These are phyloP conservation scores for Phytophthora agathidicida DNA, from an alignment of 352 stramenopile genomes.

Conservation along the genomic window DNA sequence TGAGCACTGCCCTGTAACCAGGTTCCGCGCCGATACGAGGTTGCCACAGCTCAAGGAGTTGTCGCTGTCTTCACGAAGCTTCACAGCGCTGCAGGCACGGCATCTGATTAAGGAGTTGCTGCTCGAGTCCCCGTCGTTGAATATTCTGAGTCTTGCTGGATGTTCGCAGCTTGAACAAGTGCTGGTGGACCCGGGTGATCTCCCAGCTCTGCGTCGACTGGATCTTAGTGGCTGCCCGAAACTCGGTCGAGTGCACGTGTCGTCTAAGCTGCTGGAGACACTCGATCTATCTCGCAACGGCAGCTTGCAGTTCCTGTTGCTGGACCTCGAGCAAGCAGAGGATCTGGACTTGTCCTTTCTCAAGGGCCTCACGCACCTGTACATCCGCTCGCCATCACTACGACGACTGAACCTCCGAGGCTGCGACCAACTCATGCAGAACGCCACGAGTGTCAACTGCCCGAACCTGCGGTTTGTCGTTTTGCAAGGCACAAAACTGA, in stretches of 20 bases:
- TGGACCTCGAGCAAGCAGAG: constrained; percentile 44
- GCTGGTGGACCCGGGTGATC: constrained; percentile 55
- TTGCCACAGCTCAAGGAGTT: constrained; percentile 57
- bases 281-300: constrained; percentile 54
- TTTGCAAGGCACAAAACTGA: constrained; percentile 54
- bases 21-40: constrained; percentile 47
- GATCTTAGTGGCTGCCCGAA: constrained; percentile 50
- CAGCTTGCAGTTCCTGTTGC: constrained; percentile 48
- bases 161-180: constrained; percentile 69
- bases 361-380: constrained; percentile 60
- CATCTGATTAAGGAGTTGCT: constrained; percentile 56
- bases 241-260: constrained; percentile 64
- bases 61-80: constrained; percentile 48
- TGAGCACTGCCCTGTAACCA: constrained; percentile 47
- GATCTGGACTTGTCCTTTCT: constrained; percentile 68
- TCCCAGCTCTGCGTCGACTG: constrained; percentile 51
- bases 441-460: constrained; percentile 45
- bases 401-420: constrained; percentile 50
- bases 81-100: constrained; percentile 46
- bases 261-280: constrained; percentile 43
- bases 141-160: constrained; percentile 41
- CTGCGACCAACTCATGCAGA: constrained; percentile 43
- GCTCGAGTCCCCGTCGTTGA: constrained; percentile 23
- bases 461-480: constrained; percentile 42
- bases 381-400: constrained; percentile 52